Conservation (phyloP, 495 filamentous ascomycete species). For the Aspergillus biplanus region DNA sequence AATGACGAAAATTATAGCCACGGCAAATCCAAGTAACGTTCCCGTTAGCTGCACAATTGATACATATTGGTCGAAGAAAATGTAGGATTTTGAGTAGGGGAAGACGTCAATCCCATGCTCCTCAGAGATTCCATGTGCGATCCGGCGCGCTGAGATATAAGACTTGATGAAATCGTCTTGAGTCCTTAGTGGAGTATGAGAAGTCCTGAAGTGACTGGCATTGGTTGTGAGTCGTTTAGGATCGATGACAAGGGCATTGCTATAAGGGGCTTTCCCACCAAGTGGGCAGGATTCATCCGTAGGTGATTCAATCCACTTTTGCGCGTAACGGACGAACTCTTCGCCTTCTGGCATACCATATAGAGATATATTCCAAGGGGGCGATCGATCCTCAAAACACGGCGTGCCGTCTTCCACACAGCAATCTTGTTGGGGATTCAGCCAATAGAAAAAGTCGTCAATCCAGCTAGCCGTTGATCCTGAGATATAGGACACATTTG, state of each 20-base stretch:
- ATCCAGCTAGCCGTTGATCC: constrained; percentile 94
- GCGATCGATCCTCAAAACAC: constrained; percentile 77
- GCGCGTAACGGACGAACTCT: constrained; percentile 84
- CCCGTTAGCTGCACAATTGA: constrained; percentile 78
- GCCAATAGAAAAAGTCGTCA: constrained; percentile 94
- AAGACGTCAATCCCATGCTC: constrained; percentile 78
- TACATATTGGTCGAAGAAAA: constrained; percentile 98
- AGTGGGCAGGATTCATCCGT: constrained; percentile 84
- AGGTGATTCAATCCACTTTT: constrained; percentile 79
- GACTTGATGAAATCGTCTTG: constrained; percentile 94
- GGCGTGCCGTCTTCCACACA: constrained; percentile 67
- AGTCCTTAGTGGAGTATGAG: constrained; percentile 79
- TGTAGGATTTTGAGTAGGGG: constrained; percentile 95
- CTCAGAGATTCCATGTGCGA: constrained; percentile 70
- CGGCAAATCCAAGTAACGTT: constrained; percentile 76
- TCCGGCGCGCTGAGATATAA: constrained; percentile 88
- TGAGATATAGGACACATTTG: constrained; percentile 88
- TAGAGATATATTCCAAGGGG: constrained; percentile 85
- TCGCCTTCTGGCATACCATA: constrained; percentile 88
- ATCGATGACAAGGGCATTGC: constrained; percentile 82
- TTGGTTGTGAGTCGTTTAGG: constrained; percentile 60
- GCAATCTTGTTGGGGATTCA: constrained; percentile 86
- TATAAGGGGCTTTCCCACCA: constrained; percentile 85
- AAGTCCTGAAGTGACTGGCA: constrained; percentile 90
- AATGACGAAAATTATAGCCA: constrained; percentile 80